A percentile compares a stretch with the other conserved stretches of the same genome.
Conservation (phyloP, 768 basidiomycete species). For the Lentinula aciculospora region DNA sequence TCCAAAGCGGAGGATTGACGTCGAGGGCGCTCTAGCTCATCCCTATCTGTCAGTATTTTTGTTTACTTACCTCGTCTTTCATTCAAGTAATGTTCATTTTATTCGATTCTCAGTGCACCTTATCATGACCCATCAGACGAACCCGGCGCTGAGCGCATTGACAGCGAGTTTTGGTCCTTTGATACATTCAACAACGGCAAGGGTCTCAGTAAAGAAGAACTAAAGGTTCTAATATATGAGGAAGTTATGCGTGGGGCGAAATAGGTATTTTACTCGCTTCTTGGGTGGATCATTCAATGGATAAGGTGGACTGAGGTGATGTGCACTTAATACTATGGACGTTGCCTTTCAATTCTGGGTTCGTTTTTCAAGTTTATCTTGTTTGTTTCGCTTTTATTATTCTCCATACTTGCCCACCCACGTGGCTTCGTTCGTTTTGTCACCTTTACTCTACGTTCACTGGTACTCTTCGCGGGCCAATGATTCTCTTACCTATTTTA, state of each 20-base stretch:
- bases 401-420: background rate
- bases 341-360: background rate
- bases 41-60: constrained; percentile 73
- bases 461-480: background rate
- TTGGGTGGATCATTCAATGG: background rate
- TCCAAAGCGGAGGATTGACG: constrained; percentile 84
- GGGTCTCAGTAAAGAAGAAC: constrained; percentile 5
- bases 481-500: background rate
- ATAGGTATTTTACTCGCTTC: background rate
- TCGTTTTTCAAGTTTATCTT: background rate
- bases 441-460: background rate
- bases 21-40: constrained; percentile 81
- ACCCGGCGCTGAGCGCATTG: constrained; percentile 8
- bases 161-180: constrained; percentile 6
- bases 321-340: background rate
- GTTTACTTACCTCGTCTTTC: background rate
- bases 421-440: background rate
- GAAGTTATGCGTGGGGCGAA: constrained; percentile 2
- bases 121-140: constrained; percentile 4
- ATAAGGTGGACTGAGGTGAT: background rate
- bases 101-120: background rate
- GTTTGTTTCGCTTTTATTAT: background rate
- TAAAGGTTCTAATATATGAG: constrained; percentile 5
- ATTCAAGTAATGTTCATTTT: background rate
- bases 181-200: constrained; percentile 6